These are phyloP conservation scores for Leccinum broughii DNA, from an alignment of 768 basidiomycete genomes.

Conservation along the genomic window DNA sequence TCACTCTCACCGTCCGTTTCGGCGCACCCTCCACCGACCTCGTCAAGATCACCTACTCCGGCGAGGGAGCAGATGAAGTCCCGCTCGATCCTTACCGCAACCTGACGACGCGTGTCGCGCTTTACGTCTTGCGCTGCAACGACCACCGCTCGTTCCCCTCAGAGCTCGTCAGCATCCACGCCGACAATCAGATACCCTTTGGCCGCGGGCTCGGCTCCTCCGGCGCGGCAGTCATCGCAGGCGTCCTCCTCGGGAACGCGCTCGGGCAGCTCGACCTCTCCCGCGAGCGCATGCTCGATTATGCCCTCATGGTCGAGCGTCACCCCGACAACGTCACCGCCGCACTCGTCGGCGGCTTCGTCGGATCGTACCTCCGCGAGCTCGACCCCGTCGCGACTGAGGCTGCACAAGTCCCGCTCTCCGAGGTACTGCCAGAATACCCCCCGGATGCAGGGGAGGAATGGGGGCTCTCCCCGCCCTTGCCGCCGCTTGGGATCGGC, in stretches of 20 bases:
- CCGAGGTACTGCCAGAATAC: slow-evolving; percentile 95
- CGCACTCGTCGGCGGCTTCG: slow-evolving; percentile 94
- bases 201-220: slow-evolving; percentile 97
- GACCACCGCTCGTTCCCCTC: slow-evolving; percentile 72
- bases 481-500: slow-evolving; percentile 88
- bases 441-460: slow-evolving; percentile 88
- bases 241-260: slow-evolving; percentile 86
- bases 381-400: slow-evolving; percentile 77
- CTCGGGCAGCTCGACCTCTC: slow-evolving; percentile 74
- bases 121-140: slow-evolving; percentile 96
- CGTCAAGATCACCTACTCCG: slow-evolving; percentile 75
- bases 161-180: slow-evolving; percentile 65
- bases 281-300: slow-evolving; percentile 79
- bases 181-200: slow-evolving; percentile 93
- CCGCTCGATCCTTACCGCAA: slow-evolving; percentile 96
- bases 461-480: slow-evolving; percentile 88
- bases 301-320: slow-evolving; percentile 97
- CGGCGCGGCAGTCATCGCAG: slow-evolving; percentile 98
- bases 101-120: slow-evolving; percentile 93
- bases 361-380: slow-evolving; percentile 93
- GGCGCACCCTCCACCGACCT: slow-evolving; percentile 39
- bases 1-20: slow-evolving; percentile 69
- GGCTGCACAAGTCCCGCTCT: slow-evolving; percentile 88
- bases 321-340: slow-evolving; percentile 99
- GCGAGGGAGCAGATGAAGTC: slow-evolving; percentile 88